phyloP scores from a whole-genome alignment of 129 eudicot genomes.

The Calendula officinalis region DNA sequence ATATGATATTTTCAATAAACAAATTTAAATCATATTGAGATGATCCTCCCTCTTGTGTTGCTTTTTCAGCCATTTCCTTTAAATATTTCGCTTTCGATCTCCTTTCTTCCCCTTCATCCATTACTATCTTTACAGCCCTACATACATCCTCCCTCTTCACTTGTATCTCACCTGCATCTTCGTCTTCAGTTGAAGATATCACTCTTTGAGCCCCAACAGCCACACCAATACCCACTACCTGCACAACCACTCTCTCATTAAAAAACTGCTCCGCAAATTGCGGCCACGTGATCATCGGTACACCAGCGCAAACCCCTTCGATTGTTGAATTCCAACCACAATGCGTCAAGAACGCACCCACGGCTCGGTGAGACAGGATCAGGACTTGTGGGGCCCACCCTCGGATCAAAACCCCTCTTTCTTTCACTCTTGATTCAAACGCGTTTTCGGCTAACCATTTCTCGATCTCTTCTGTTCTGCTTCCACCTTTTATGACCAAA shows the following conservation, averaged over 20 bases:
- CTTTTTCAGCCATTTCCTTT: constrained; percentile 29
- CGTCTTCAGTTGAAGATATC: constrained; percentile 19
- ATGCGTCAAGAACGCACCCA: too few relatives aligned
- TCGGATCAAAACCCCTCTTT: constrained; percentile 32
- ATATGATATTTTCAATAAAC: constrained; percentile 33
- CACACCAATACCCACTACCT: constrained; percentile 33
- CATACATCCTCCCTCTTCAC: constrained; percentile 36
- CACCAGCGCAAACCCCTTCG: constrained; percentile 42
- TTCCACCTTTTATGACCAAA: constrained; percentile 34
- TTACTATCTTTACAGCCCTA: constrained; percentile 18
- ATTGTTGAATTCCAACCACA: constrained; percentile 52
- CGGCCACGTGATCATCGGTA: constrained; percentile 52
- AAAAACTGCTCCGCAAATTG: constrained; percentile 41
- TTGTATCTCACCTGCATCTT: constrained; percentile 15
- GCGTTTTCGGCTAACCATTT: constrained; percentile 29
- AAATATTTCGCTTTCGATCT: constrained; percentile 23
- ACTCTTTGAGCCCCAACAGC: constrained; percentile 28
- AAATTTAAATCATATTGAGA: constrained; percentile 22
- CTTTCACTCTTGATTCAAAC: constrained; percentile 31
- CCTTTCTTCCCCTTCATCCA: constrained; percentile 33
- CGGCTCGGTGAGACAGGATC: constrained; percentile 34
- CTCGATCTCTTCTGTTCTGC: constrained; percentile 26
- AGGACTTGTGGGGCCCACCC: constrained; percentile 51
- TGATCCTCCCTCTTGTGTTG: constrained; percentile 35
- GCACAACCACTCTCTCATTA: constrained; percentile 32